Evolutionary conservation across 352 stramenopile species (phyloP), one percentile per base, ranked within the genome.

Genomic region (Globisporangium middletonii): DNA sequence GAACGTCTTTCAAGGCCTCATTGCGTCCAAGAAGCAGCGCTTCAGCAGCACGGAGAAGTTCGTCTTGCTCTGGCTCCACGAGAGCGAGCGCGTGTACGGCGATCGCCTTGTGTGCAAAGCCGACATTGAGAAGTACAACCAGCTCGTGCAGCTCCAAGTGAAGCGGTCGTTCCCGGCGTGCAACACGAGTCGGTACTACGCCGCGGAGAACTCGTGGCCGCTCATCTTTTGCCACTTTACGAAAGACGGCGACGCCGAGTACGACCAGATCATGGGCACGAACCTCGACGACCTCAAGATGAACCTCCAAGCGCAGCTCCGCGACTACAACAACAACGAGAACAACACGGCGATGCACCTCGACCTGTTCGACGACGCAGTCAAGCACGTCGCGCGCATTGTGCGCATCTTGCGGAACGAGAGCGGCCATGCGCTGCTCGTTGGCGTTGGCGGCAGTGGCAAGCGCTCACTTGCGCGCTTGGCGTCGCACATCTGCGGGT

Each of bases 171-270:
- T 98, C 60, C 88, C 88, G 1, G 86, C 77, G 28, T 97, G 89
- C 60, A 97, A 96, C 57, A 94, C 80, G 13, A 92, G 77, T 67
- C 80, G 83, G 42, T 98, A 97, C 73, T 98, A 97, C 55, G 92
- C 93, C 1, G 81, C 79, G 0, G 92, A 98, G 65, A 98, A 98
- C 63, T 85, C 88, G n/a, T 97, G 96, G 73, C 94, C 93, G 12
- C 68, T 98, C 18, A 89, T 98, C 42, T 98, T 98, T 62, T 98
- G 93, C 58, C 94, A 98, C 64, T 98, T 98, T 60, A 95, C 89
- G 6, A 95, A 97, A 57, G 93, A 96, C 62, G 90, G 89, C 45
- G 91, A 98, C 45, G 73, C 69, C 7, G 84, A 97, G 50, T 98
- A 98, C 57, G 92, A 98, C 63, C 91, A 98, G 64, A 89, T 98